Evolutionary conservation across 1,139 yeast species (phyloP).

Genomic region (Saccharomyces hybrid): DNA sequence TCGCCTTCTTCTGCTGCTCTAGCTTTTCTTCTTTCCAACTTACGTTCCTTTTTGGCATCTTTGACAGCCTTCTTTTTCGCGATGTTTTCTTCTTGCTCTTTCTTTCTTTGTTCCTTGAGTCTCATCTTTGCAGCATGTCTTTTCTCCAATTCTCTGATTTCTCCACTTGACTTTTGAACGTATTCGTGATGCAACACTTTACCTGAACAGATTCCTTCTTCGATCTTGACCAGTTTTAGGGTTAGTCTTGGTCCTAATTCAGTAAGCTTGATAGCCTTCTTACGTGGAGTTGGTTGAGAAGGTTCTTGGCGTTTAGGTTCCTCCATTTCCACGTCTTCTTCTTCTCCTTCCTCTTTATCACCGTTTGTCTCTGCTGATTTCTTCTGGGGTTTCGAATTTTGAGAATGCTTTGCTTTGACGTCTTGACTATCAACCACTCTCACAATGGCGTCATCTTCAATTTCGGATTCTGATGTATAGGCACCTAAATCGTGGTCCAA

Average conservation of each 20-base stretch:
- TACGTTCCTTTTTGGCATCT: slow-evolving; percentile 65
- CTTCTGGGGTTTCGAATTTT: neutral
- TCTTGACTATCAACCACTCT: slow-evolving; percentile 48
- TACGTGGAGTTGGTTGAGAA: slow-evolving; percentile 34
- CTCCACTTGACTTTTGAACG: slow-evolving; percentile 54
- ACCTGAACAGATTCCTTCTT: slow-evolving; percentile 83
- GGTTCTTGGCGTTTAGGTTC: neutral
- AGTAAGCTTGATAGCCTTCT: slow-evolving; percentile 83
- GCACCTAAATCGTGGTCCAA: slow-evolving; percentile 72
- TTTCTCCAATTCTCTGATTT: slow-evolving; percentile 55
- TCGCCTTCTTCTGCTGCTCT: slow-evolving; percentile 17
- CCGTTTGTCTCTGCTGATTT: slow-evolving; percentile 4
- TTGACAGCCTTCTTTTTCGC: slow-evolving; percentile 67
- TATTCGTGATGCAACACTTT: slow-evolving; percentile 77
- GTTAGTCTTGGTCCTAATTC: slow-evolving; percentile 90
- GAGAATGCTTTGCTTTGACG: slow-evolving; percentile 15
- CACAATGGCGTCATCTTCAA: slow-evolving; percentile 85
- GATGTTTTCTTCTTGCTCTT: slow-evolving; percentile 73
- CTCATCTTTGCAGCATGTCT: slow-evolving; percentile 56
- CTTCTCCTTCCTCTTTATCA: slow-evolving; percentile 19
- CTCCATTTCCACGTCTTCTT: slow-evolving; percentile 14
- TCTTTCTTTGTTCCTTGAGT: slow-evolving; percentile 64
- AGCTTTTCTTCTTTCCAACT: slow-evolving; percentile 49
- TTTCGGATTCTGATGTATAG: slow-evolving; percentile 88
- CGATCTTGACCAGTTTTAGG: slow-evolving; percentile 72